Evolutionary conservation across 139 green algal species (phyloP).

Genomic region (Protoeuglena noctilucae): DNA sequence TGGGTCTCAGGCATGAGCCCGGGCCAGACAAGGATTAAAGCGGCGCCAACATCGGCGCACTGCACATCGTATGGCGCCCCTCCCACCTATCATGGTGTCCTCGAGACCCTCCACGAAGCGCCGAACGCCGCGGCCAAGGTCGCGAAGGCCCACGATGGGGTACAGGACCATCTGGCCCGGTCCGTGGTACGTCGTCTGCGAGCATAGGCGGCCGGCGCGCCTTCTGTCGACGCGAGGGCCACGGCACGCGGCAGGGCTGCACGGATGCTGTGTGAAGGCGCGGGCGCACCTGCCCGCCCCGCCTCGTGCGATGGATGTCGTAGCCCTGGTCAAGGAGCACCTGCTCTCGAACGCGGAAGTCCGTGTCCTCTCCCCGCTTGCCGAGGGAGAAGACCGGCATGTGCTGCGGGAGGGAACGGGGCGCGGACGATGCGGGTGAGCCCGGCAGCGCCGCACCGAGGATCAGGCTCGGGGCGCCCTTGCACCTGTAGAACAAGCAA

Average conservation of each 20-base stretch:
- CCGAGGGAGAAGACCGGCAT: background rate
- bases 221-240: background rate
- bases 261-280: background rate
- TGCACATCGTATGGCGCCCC: background rate
- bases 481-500: no score
- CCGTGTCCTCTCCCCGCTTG: background rate
- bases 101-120: conserved; percentile 1
- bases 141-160: conserved; percentile 1
- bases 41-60: no score
- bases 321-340: no score
- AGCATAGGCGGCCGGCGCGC: background rate
- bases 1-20: background rate
- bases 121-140: background rate
- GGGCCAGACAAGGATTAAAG: no score
- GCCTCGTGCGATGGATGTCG: no score
- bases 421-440: no score
- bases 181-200: conserved; percentile 3
- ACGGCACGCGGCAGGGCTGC: no score
- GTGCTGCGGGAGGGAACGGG: background rate
- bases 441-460: no score
- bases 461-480: no score
- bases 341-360: background rate
- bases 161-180: conserved; percentile 5
- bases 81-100: background rate
- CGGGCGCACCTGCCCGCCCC: background rate